phyloP scores from a whole-genome alignment of 306 rosid species.

The Vicia faba region DNA sequence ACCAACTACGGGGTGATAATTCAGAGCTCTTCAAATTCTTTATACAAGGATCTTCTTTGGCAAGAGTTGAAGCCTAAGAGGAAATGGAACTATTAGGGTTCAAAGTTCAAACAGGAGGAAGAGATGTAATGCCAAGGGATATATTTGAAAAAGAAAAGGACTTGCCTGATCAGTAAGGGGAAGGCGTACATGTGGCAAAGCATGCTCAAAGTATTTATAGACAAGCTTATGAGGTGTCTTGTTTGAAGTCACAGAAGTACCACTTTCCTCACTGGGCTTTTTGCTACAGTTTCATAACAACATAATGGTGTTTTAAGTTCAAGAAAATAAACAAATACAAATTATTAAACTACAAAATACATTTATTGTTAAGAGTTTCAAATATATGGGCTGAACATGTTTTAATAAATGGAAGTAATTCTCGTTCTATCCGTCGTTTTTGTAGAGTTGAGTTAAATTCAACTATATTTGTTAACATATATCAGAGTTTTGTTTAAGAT shows the following conservation, averaged over 20 bases:
- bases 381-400: no score
- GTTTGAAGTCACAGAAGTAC: slow-evolving; percentile 42
- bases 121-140: neutral
- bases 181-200: slow-evolving; percentile 52
- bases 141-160: slow-evolving; percentile 11
- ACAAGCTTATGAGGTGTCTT: slow-evolving; percentile 55
- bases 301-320: neutral
- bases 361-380: no score
- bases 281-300: slow-evolving; percentile 39
- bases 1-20: slow-evolving; percentile 57
- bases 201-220: slow-evolving; percentile 54
- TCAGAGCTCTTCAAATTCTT: slow-evolving; percentile 55
- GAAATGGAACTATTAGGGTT: slow-evolving; percentile 21
- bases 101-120: slow-evolving; percentile 16
- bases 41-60: slow-evolving; percentile 50
- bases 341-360: no score
- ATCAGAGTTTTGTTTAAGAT: no score
- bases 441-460: no score
- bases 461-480: no score
- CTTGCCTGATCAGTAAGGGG: slow-evolving; percentile 63
- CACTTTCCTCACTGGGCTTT: slow-evolving; percentile 48
- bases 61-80: slow-evolving; percentile 53
- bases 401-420: no score
- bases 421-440: no score
- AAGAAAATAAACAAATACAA: no score